Evolutionary conservation across 768 basidiomycete genomes (phyloP), one percentile per base, ranked within the genome.

Genomic region (Lyophyllum semitale): DNA sequence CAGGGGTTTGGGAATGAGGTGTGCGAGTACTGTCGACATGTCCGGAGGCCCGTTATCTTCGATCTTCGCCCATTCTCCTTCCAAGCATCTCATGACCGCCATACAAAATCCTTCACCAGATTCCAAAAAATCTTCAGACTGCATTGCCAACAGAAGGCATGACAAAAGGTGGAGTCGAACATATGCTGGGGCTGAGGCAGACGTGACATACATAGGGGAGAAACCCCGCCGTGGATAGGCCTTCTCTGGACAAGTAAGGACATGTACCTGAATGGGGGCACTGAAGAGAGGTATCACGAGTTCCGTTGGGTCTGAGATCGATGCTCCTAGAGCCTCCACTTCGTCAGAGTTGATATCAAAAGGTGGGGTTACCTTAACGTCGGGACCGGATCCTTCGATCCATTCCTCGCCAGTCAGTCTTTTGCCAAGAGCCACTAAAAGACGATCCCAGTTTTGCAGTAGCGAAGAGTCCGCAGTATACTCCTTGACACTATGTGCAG

Each of bases 111-210:
- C 87, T 64, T 90, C 86, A 0, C 84, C 88, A 0, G 77, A 68
- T 53, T 87, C 82, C n/a, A 85, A 66, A 37, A 91, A 82, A 20
- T 79, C 76, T 2, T 76, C 77, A 6, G 70, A 70, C 48, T 81
- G 72, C 68, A 89, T 79, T 9, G 78, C 81, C 5, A 67, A 50
- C n/a, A 94, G 74, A 18, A 94, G 73, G 23, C 74, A 73, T 4
- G 85, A 80, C 30, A 92, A 78, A n/a, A 97, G 79, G 64, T 95
- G 87, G 4, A 96, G 80, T 20, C 92, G 85, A 52, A 95, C 75
- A 68, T 96, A 96, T 1, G 92, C 81, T 0, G 95, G 83, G 4
- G 88, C 75, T 1, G 82, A 79, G 0, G 73, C 64, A 1, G 91
- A 93, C 1, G 87, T 80, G 50, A 96, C 66, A 66, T 88, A 96